Conservation (phyloP, 1,284 basidiomycete genomes). For the Cutaneotrichosporon sp. region DNA sequence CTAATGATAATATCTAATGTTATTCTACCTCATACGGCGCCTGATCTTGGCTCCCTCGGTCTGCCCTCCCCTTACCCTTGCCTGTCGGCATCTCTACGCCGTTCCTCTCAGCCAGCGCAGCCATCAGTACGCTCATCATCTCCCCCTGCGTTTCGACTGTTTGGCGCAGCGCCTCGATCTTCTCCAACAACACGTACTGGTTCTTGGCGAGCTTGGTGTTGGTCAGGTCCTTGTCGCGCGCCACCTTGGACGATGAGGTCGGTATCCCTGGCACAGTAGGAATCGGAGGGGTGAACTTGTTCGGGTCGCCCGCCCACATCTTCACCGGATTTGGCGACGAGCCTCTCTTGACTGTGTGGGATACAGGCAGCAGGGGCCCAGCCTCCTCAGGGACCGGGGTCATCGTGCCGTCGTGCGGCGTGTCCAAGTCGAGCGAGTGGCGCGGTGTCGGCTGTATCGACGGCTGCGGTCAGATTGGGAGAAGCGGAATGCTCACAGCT, state of each 20-base stretch:
- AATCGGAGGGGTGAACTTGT: constrained; percentile 8
- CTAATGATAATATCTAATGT: neutral
- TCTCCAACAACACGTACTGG: constrained; percentile 49
- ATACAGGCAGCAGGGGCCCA: constrained; percentile 3
- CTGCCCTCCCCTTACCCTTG: constrained; percentile 7
- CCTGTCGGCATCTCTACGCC: constrained; percentile 1
- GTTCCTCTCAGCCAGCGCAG: constrained; percentile 13
- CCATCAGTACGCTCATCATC: constrained; percentile 19
- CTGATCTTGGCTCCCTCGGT: neutral
- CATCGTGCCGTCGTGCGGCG: constrained; percentile 1
- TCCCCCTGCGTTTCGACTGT: constrained; percentile 49
- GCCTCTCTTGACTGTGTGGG: constrained; percentile 3
- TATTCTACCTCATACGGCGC: neutral
- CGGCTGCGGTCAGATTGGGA: constrained; percentile 5
- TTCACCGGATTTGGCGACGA: neutral
- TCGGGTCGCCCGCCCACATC: constrained; percentile 25
- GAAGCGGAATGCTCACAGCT: neutral
- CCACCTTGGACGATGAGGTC: constrained; percentile 5
- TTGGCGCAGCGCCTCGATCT: constrained; percentile 46
- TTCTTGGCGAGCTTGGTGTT: constrained; percentile 54
- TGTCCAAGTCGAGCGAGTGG: constrained; percentile 2
- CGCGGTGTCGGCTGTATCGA: constrained; percentile 4
- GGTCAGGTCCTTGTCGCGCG: constrained; percentile 41
- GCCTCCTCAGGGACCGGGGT: constrained; percentile 10
- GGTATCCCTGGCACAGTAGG: neutral